Percentiles rank a stretch among this genome's conserved stretches.
Evolutionary conservation across 2,329 filamentous ascomycete species (phyloP).

Genomic region (Lachnellula arida): DNA sequence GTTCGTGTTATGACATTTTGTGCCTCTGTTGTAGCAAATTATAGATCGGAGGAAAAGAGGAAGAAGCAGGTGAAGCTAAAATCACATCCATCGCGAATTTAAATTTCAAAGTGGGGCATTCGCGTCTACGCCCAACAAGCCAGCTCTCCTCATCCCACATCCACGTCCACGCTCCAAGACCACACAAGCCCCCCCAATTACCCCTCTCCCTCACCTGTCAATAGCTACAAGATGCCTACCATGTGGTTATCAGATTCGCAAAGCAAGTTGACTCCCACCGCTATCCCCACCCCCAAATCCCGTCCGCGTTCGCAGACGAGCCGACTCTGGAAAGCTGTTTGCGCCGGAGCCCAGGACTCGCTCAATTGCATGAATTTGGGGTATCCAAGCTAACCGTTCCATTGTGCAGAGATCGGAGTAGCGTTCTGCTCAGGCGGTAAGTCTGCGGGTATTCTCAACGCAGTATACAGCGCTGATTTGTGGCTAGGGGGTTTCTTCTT

Average conservation of each 20-base stretch:
- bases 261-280: constrained; percentile 55
- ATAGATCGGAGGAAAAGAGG: too few relatives aligned
- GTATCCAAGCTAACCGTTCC: constrained; percentile 24
- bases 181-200: neutral
- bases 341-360: constrained; percentile 13
- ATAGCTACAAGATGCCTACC: constrained; percentile 36
- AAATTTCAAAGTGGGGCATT: neutral
- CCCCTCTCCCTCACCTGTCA: neutral
- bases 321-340: constrained; percentile 4
- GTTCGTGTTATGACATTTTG: constrained; percentile 3
- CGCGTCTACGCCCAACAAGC: neutral
- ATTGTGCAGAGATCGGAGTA: constrained; percentile 76
- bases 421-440: constrained; percentile 96
- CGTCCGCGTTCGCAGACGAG: neutral
- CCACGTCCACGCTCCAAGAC: neutral
- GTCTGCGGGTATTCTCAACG: constrained; percentile 36
- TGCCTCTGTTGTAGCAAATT: neutral
- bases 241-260: constrained; percentile 97
- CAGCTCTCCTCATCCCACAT: constrained; percentile 12
- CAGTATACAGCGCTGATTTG: constrained; percentile 12
- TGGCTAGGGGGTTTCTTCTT: constrained; percentile 86
- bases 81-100: neutral
- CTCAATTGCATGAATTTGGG: constrained; percentile 10
- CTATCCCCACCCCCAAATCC: neutral
- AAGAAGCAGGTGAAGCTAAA: too few relatives aligned